Conservation (phyloP, 176 grass and related monocot species). For the Thalia dealbata region DNA sequence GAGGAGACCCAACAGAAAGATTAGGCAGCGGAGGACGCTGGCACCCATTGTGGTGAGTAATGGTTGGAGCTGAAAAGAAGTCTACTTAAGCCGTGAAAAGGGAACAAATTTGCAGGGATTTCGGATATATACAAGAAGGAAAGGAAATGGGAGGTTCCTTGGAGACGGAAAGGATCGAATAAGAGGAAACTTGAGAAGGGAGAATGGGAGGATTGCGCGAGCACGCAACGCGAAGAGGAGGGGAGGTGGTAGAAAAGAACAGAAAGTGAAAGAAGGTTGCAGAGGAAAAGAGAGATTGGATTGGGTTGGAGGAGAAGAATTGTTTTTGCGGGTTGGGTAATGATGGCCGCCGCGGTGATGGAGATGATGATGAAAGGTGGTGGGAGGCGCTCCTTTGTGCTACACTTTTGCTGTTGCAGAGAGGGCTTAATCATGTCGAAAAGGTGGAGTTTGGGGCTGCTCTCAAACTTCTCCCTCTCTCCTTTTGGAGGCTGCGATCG, state of each 20-base stretch:
- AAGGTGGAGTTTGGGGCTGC: not conserved
- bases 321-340: constrained; percentile 9
- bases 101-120: constrained; percentile 22
- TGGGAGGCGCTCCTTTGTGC: constrained; percentile 16
- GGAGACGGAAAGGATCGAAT: constrained; percentile 25
- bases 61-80: not conserved
- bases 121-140: constrained; percentile 17
- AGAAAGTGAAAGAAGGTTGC: constrained; percentile 23
- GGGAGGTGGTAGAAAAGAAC: constrained; percentile 2
- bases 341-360: constrained; percentile 8
- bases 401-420: constrained; percentile 23
- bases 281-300: constrained; percentile 21
- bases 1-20: constrained; percentile 25
- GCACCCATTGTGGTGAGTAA: constrained; percentile 23
- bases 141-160: constrained; percentile 52
- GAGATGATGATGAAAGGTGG: constrained; percentile 13
- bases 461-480: not conserved
- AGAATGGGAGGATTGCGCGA: constrained; percentile 44
- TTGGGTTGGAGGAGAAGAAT: constrained; percentile 24
- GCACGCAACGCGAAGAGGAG: constrained; percentile 35
- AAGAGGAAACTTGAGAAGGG: constrained; percentile 71
- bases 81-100: constrained; percentile 25
- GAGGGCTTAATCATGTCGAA: constrained; percentile 11
- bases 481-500: not conserved
- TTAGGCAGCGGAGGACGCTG: constrained; percentile 19